Conservation (phyloP, 208 protist species). For the Leishmania amazonensis region DNA sequence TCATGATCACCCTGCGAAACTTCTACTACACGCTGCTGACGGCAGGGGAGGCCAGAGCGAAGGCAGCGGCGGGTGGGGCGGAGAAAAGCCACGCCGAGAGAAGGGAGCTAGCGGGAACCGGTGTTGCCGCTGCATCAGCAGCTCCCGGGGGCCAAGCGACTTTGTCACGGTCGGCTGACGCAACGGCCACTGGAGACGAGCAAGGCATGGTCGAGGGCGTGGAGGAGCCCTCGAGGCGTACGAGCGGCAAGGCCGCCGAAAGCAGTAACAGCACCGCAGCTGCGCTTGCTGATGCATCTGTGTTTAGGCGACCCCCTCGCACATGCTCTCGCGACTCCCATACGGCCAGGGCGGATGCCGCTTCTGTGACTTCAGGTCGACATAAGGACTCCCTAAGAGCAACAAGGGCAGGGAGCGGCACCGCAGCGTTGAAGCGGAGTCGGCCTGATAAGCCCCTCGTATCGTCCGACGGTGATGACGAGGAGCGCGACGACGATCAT, state of each 20-base stretch:
- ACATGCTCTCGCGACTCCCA: background rate
- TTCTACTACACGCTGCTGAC: constrained; percentile 75
- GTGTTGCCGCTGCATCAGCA: constrained; percentile 4
- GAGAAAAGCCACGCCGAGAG: background rate
- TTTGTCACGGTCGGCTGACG: background rate
- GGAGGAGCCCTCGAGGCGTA: background rate
- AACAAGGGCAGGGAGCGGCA: background rate
- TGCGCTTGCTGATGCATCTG: background rate
- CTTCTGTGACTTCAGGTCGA: background rate
- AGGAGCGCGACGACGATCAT: background rate
- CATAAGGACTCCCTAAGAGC: background rate
- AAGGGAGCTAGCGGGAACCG: background rate
- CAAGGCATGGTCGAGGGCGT: background rate
- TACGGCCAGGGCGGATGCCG: background rate
- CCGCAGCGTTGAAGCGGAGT: background rate
- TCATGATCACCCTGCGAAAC: constrained; percentile 72
- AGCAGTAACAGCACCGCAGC: background rate
- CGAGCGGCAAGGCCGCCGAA: constrained; percentile 1
- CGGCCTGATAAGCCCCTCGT: background rate
- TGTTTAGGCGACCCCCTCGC: background rate
- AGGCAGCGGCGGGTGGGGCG: background rate
- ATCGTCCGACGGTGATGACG: background rate
- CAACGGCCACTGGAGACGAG: background rate
- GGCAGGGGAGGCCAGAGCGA: constrained; percentile 23
- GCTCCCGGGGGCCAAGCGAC: background rate